Conservation (phyloP, 106 monocot species). For the Dendrobium nobile region DNA sequence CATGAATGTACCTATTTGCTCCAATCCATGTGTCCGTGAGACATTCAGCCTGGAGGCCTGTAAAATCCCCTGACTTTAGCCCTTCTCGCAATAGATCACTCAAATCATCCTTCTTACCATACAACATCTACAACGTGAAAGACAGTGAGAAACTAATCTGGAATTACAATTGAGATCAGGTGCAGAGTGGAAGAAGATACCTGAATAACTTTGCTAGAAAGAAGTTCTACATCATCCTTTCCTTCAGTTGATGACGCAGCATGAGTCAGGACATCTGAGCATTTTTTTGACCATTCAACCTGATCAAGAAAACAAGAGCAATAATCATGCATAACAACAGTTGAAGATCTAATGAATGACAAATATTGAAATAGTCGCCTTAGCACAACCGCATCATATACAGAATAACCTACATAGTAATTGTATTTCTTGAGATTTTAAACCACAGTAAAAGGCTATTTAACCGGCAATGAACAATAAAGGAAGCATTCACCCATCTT, state of each 20-base stretch:
- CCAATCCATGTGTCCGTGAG: constrained; percentile 94
- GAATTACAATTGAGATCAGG: background rate
- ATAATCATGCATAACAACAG: background rate
- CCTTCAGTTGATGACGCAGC: constrained; percentile 48
- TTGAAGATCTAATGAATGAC: background rate
- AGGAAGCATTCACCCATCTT: background rate
- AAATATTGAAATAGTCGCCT: background rate
- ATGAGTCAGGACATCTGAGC: constrained; percentile 49
- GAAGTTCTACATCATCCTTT: constrained; percentile 52
- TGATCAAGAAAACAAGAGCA: constrained; percentile 19
- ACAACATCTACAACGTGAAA: constrained; percentile 43
- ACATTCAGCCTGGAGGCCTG: constrained; percentile 77
- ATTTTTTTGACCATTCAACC: constrained; percentile 78
- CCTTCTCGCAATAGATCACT: constrained; percentile 45
- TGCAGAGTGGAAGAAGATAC: constrained; percentile 15
- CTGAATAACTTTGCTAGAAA: constrained; percentile 67
- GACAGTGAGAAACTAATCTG: constrained; percentile 5
- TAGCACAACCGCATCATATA: background rate
- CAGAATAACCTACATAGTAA: background rate
- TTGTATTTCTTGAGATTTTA: background rate
- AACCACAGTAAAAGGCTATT: background rate
- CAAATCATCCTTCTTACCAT: constrained; percentile 65
- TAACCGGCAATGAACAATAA: background rate
- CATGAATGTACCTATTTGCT: constrained; percentile 47
- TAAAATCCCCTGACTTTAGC: constrained; percentile 64